These are phyloP conservation scores for Butyriboletus appendiculatus DNA, from an alignment of 1,284 basidiomycete genomes.

Conservation along the genomic window DNA sequence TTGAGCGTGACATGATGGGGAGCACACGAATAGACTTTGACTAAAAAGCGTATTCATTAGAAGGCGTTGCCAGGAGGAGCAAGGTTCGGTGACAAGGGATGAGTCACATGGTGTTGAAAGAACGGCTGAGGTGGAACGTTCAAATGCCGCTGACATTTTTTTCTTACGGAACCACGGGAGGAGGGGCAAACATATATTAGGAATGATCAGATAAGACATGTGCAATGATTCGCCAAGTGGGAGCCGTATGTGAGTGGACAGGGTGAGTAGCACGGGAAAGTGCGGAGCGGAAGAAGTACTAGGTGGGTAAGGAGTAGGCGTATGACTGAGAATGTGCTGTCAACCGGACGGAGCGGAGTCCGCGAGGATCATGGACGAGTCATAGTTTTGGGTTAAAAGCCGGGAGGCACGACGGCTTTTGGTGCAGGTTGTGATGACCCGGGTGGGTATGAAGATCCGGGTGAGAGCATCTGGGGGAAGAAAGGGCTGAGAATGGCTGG, in stretches of 20 bases:
- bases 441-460: conserved; percentile 54
- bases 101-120: conserved; percentile 26
- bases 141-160: conserved; percentile 28
- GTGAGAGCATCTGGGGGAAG: conserved; percentile 60
- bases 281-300: conserved; percentile 16
- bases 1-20: conserved; percentile 17
- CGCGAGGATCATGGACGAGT: conserved; percentile 1
- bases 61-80: conserved; percentile 33
- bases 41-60: conserved; percentile 21
- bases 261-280: conserved; percentile 8
- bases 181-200: conserved; percentile 34
- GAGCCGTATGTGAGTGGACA: conserved; percentile 10
- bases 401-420: conserved; percentile 74
- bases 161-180: conserved; percentile 19
- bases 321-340: conserved; percentile 7
- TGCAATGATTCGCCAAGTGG: conserved; percentile 8
- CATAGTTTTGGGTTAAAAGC: conserved; percentile 49
- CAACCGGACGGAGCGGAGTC: not conserved
- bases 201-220: conserved; percentile 29
- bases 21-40: conserved; percentile 29
- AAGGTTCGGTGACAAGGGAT: conserved; percentile 9
- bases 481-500: conserved; percentile 15
- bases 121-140: conserved; percentile 14
- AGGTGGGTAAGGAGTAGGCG: conserved; percentile 11
- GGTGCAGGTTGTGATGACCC: conserved; percentile 47